Evolutionary conservation across 225 moss, liverwort and hornwort species (phyloP), one percentile per base, ranked within the genome.

Genomic region (Bryum argenteum): DNA sequence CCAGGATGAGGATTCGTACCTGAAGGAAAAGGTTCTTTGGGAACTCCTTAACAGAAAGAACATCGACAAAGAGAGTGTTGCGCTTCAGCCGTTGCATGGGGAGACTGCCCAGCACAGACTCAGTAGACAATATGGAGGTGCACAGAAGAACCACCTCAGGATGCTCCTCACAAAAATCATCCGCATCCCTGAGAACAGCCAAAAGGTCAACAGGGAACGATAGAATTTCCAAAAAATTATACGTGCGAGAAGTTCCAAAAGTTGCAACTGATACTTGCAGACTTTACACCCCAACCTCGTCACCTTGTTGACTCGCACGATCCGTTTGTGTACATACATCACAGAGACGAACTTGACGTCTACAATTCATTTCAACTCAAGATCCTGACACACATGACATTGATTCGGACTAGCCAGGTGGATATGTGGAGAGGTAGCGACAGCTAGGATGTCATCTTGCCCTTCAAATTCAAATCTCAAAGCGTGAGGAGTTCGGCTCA

Each of bases 121-220:
- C 97, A 15, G 97, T 94, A 61, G 97, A 98, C 38, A 98, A 71
- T 69, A 98, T 98, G 40, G 97, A 98, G 16, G 92, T 91, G 85
- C 93, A 98, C 54, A 98, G 74, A 26, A 98, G 78, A 16, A 98
- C 94, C 43, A 98, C 91, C 55, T 98, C 97, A 23, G 97, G 97
- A 88, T 98, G 97, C 82, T 98, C 97, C 78, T 98, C 97, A 79
- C 97, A 98, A 74, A 98, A 98, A 67, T 98, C 97, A 89, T 98
- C 94, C 40, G 92, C 85, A 83, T 94, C 92, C 78, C 97, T 97
- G 84, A 63, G 10, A 63, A 54, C 47, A 77, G 58, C 24, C 28
- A 58, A 66, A 28, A 47, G 16, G 56, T n/a, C 38, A 72, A 61
- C 14, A 57, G 58, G 23, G 33, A 18, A 68, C 6, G 63, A 72